Conservation (phyloP, 73 alveolate species). For the Paramecium pentaurelia region DNA sequence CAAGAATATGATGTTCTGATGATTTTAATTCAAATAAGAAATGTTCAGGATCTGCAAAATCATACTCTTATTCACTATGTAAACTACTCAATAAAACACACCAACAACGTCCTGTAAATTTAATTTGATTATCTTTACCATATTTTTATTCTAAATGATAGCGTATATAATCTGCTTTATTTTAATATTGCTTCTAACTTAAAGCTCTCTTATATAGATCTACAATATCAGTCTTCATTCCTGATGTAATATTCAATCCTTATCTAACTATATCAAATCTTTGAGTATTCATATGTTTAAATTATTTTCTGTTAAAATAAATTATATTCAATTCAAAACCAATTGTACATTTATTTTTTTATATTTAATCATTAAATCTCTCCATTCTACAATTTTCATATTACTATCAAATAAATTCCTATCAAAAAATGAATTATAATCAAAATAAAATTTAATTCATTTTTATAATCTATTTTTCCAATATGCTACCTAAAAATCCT, state of each 20-base stretch:
- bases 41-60: neutral
- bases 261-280: conserved; percentile 1
- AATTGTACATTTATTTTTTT: neutral
- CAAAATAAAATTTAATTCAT: neutral
- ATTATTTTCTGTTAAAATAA: neutral
- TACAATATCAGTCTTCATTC: neutral
- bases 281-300: neutral
- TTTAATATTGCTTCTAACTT: neutral
- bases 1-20: conserved; percentile 2
- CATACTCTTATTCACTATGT: neutral
- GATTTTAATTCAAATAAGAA: neutral
- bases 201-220: neutral
- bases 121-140: neutral
- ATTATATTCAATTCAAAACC: neutral
- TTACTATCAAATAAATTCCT: neutral
- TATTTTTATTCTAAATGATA: conserved; percentile 9
- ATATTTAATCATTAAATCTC: neutral
- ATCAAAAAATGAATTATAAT: neutral
- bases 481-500: neutral
- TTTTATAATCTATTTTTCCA: neutral
- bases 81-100: neutral
- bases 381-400: neutral
- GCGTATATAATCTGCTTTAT: neutral
- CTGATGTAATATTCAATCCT: neutral
- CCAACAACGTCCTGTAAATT: neutral